Percentiles rank a stretch among this genome's conserved stretches.
Evolutionary conservation across 1,284 basidiomycete genomes (phyloP).

Genomic region (Xanthoconium separans): DNA sequence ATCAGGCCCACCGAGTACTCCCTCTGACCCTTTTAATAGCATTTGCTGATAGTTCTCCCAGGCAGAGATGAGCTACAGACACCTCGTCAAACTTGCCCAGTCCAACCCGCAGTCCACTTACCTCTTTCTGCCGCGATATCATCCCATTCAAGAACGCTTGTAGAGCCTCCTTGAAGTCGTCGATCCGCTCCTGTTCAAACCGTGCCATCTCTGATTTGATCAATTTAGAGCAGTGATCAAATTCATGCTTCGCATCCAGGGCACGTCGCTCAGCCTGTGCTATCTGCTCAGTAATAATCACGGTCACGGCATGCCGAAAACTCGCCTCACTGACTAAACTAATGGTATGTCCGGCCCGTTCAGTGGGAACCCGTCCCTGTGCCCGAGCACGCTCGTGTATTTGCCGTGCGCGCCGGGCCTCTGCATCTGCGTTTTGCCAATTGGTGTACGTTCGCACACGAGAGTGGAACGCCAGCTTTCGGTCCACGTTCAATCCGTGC

Average conservation of each 20-base stretch:
- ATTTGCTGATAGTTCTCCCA: conserved; percentile 76
- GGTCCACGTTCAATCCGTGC: not conserved
- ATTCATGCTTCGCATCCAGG: conserved; percentile 81
- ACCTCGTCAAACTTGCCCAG: not conserved
- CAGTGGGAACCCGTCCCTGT: conserved; percentile 66
- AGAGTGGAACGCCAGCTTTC: conserved; percentile 79
- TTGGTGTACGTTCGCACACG: conserved; percentile 80
- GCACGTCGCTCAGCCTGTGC: conserved; percentile 74
- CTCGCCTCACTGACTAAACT: conserved; percentile 77
- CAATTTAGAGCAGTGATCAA: conserved; percentile 82
- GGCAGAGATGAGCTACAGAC: conserved; percentile 56
- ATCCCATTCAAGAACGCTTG: conserved; percentile 81
- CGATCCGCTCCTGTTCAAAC: conserved; percentile 91
- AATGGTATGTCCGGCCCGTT: conserved; percentile 66
- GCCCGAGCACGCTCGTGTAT: conserved; percentile 80
- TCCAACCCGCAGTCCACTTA: conserved; percentile 33
- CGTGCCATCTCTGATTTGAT: conserved; percentile 91
- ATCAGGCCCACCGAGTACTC: not conserved
- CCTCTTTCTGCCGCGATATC: conserved; percentile 80
- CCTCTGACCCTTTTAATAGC: conserved; percentile 48
- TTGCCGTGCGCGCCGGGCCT: conserved; percentile 70
- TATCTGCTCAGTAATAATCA: conserved; percentile 2
- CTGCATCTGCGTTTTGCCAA: conserved; percentile 80
- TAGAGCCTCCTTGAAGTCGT: conserved; percentile 81
- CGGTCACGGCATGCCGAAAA: not conserved